Conservation (phyloP, 2,329 filamentous ascomycete species). For the Xylariaceae sp. region DNA sequence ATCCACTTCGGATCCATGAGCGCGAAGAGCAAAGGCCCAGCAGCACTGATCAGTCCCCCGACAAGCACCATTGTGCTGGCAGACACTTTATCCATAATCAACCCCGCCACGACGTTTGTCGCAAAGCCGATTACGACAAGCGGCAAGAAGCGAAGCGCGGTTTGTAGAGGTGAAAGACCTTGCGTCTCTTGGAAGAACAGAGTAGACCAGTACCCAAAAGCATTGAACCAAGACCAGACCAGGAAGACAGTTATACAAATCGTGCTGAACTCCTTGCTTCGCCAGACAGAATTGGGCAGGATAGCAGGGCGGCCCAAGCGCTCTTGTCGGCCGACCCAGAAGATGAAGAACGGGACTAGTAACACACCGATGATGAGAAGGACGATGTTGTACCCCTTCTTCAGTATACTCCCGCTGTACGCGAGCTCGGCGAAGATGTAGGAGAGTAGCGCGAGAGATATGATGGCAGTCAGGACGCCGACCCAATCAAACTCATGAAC, state of each 20-base stretch:
- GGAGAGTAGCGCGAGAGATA: background rate
- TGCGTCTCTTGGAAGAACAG: slow-evolving; percentile 39
- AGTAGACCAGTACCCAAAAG: background rate
- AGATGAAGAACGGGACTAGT: slow-evolving; percentile 45
- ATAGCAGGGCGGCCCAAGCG: background rate
- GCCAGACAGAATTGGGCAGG: background rate
- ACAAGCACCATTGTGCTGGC: slow-evolving; percentile 36
- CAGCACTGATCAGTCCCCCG: slow-evolving; percentile 28
- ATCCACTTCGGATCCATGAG: slow-evolving; percentile 40
- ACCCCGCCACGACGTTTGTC: slow-evolving; percentile 44
- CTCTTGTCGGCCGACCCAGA: slow-evolving; percentile 40
- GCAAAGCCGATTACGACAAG: slow-evolving; percentile 41
- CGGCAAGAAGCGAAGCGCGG: slow-evolving; percentile 46
- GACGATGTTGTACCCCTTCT: slow-evolving; percentile 27
- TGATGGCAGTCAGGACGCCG: background rate
- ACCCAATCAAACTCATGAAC: background rate
- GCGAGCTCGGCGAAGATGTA: background rate
- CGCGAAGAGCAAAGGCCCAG: slow-evolving; percentile 41
- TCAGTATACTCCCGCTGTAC: background rate
- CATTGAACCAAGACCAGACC: background rate
- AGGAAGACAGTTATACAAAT: background rate
- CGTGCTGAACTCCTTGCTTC: background rate
- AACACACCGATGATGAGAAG: slow-evolving; percentile 41
- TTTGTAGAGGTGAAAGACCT: slow-evolving; percentile 41
- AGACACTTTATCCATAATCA: slow-evolving; percentile 35